These are phyloP conservation scores for Leptodermis oblonga DNA, from an alignment of 257 asterid genomes.

Conservation along the genomic window DNA sequence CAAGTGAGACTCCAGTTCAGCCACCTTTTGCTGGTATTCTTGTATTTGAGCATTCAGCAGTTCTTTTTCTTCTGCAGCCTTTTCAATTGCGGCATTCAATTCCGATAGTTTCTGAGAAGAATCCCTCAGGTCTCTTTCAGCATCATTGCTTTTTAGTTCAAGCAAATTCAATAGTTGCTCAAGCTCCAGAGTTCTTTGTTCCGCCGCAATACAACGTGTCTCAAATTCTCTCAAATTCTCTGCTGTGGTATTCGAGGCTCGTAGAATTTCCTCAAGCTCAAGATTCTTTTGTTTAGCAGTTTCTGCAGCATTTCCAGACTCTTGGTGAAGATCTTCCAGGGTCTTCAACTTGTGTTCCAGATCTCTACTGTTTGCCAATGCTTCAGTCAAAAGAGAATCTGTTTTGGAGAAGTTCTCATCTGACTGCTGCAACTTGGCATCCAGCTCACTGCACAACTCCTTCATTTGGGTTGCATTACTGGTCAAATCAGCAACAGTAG, in stretches of 20 bases:
- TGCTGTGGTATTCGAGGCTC: constrained; percentile 39
- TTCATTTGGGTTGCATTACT: constrained; percentile 50
- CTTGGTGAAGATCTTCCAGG: constrained; percentile 62
- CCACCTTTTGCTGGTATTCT: constrained; percentile 48
- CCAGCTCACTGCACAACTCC: constrained; percentile 67
- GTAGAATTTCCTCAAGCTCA: constrained; percentile 56
- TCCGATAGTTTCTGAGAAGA: constrained; percentile 48
- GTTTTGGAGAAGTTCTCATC: constrained; percentile 69
- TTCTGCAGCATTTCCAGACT: constrained; percentile 47
- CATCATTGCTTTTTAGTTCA: constrained; percentile 52
- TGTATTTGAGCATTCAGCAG: constrained; percentile 42
- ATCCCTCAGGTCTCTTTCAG: constrained; percentile 50
- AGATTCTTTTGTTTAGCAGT: constrained; percentile 46
- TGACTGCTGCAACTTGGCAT: constrained; percentile 68
- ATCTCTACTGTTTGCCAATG: constrained; percentile 61
- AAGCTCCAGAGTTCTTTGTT: constrained; percentile 54
- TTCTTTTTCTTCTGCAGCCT: constrained; percentile 55
- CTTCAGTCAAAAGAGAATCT: constrained; percentile 71
- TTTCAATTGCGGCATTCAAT: constrained; percentile 38
- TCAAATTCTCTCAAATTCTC: constrained; percentile 58
- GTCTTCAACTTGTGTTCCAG: constrained; percentile 67
- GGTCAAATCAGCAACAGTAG: constrained; percentile 51
- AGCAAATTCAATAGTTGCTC: constrained; percentile 57
- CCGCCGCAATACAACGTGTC: constrained; percentile 54
- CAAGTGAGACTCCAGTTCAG: constrained; percentile 49